Evolutionary conservation across 192 early-diverging fungal genomes (phyloP), one percentile per base, ranked within the genome.

Genomic region (Coemansia reversa): DNA sequence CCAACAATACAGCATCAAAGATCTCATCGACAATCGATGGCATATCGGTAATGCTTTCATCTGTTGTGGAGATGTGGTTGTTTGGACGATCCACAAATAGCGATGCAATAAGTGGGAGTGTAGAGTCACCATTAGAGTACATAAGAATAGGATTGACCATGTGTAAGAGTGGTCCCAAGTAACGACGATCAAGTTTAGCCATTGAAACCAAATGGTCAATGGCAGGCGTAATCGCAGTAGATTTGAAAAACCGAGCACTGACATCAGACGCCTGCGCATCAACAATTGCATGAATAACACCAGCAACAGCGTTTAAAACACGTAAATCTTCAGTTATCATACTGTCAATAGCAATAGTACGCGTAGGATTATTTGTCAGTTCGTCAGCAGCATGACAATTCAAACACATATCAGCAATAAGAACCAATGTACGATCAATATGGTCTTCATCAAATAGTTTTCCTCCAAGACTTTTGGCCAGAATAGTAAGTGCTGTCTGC

Each of bases 401-500:
- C 5, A 67, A 57, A 24, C 77, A 79, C 49, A 79, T 42, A 29
- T 79, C 77, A 8, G 68, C 55, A 0, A 56, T 62, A 28, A 79
- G 51, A 14, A 66, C 51, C 30, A 79, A 57, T 6, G 77, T 79
- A 12, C 72, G 71, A 2, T 19, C 60, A 19, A 79, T 66, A 29
- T 79, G 77, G 5, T 51, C 12, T 1, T 42, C 53, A 42, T 79
- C 77, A 59, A 79, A 79, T 2, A 79, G 77, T 20, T 79, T 79
- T 5, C 63, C 58, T n/a, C 64, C 45, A 23, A 72, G 67, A 30
- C 53, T 58, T 3, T 52, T 47, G 14, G 72, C 64, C 6, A 79
- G 58, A 8, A 51, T 48, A 5, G 30, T 35, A 42, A 79, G 56
- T 3, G 72, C 51, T 23, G 63, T 7, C 48, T 51, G 19, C n/a